phyloP scores from a whole-genome alignment of 2,329 filamentous ascomycete species.

The Phialophora chinensis region DNA sequence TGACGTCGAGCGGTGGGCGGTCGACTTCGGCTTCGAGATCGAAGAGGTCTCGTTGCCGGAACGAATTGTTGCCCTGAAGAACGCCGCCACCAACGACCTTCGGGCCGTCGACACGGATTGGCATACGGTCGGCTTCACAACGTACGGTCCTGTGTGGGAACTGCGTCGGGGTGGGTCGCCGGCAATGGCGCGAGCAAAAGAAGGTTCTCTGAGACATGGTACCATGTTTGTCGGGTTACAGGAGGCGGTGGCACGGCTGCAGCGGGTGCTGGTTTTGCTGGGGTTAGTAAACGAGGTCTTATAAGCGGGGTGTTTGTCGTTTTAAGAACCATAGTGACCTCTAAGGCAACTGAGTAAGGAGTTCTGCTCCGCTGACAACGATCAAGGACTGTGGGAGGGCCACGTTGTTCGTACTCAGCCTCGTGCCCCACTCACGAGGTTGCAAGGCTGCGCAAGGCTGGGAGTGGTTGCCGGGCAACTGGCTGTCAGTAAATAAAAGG shows the following conservation, averaged over 20 bases:
- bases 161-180: conserved; percentile 1
- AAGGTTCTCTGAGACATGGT: not conserved
- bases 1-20: not conserved
- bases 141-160: conserved; percentile 19
- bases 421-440: not conserved
- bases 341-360: not conserved
- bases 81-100: conserved; percentile 19
- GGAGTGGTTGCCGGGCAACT: conserved; percentile 16
- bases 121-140: not conserved
- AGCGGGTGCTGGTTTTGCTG: conserved; percentile 22
- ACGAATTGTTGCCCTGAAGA: conserved; percentile 15
- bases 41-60: conserved; percentile 15
- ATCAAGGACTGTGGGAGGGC: no score
- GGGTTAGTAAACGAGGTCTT: conserved; percentile 16
- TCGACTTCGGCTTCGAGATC: conserved; percentile 24
- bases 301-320: conserved; percentile 4
- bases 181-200: not conserved
- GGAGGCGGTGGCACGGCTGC: conserved; percentile 19
- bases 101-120: conserved; percentile 4
- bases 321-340: not conserved
- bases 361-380: not conserved
- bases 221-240: conserved; percentile 2
- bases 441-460: conserved; percentile 7
- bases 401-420: conserved; percentile 5
- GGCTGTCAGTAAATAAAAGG: conserved; percentile 9